Percentiles rank a stretch among this genome's conserved stretches.
These are phyloP conservation scores for Ustilago xerochloae DNA, from an alignment of 1,284 basidiomycete species.

Conservation along the genomic window DNA sequence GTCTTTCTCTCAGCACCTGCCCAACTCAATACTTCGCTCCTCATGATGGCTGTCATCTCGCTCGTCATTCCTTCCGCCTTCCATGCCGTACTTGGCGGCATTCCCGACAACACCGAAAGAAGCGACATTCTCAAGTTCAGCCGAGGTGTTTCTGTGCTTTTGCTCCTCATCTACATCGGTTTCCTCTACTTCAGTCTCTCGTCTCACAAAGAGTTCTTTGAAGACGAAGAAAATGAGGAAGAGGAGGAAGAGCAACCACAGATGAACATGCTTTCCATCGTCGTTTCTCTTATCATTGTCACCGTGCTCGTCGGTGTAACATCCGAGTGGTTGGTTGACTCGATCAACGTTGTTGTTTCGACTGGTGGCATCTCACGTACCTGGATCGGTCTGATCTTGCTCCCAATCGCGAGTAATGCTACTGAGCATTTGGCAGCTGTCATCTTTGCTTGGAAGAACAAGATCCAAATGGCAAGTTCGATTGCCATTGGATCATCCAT, in stretches of 20 bases:
- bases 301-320: conserved; percentile 61
- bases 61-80: conserved; percentile 62
- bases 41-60: conserved; percentile 63
- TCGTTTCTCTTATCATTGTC: conserved; percentile 46
- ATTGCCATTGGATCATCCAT: conserved; percentile 62
- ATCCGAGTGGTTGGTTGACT: conserved; percentile 60
- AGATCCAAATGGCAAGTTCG: conserved; percentile 56
- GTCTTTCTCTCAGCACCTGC: conserved; percentile 50
- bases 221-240: conserved; percentile 43
- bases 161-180: conserved; percentile 60
- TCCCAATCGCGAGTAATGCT: conserved; percentile 57
- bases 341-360: conserved; percentile 51
- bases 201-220: conserved; percentile 55
- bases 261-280: conserved; percentile 52
- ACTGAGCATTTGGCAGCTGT: conserved; percentile 62
- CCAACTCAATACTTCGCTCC: conserved; percentile 53
- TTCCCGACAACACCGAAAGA: conserved; percentile 48
- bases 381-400: conserved; percentile 58
- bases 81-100: conserved; percentile 55
- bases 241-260: conserved; percentile 56
- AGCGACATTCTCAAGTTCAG: conserved; percentile 58
- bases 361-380: conserved; percentile 47
- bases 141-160: conserved; percentile 52
- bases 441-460: conserved; percentile 59
- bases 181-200: conserved; percentile 56